Conservation (phyloP, 345 rosid species). For the Populus alba region DNA sequence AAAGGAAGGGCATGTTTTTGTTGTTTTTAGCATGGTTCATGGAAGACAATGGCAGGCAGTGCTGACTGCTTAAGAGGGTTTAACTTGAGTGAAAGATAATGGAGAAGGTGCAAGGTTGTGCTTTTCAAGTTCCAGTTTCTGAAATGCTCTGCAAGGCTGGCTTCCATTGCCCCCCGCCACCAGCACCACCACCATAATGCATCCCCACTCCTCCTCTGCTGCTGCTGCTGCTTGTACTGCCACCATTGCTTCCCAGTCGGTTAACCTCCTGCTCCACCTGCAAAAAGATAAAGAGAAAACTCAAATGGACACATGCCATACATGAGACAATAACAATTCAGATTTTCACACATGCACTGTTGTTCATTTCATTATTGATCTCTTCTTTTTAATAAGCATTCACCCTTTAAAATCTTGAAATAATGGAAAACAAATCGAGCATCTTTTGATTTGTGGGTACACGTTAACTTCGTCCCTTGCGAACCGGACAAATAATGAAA, state of each 20-base stretch:
- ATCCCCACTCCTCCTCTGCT: slow-evolving; percentile 26
- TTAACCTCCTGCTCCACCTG: slow-evolving; percentile 35
- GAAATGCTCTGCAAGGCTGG: slow-evolving; percentile 88
- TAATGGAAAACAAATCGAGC: too few species aligned
- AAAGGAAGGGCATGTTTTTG: neutral
- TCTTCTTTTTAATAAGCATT: too few species aligned
- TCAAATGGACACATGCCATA: neutral
- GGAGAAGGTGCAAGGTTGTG: neutral
- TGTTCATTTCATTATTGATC: neutral
- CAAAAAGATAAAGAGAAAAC: neutral
- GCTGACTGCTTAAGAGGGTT: too few species aligned
- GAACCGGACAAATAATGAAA: neutral
- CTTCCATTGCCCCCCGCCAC: slow-evolving; percentile 62
- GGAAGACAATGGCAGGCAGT: neutral
- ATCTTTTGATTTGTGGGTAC: too few species aligned
- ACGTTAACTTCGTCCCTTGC: neutral
- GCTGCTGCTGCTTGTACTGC: slow-evolving; percentile 17
- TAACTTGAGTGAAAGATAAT: neutral
- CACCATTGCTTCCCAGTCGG: slow-evolving; percentile 27
- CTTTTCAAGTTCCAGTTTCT: slow-evolving; percentile 50
- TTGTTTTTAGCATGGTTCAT: neutral
- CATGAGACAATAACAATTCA: slow-evolving; percentile 7
- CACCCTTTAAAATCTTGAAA: too few species aligned
- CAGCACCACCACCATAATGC: slow-evolving; percentile 23
- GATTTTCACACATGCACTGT: neutral